A percentile compares a stretch with the other conserved stretches of the same genome.
These are phyloP conservation scores for Fusarium equiseti DNA, from an alignment of 2,329 filamentous ascomycete genomes.

Conservation along the genomic window DNA sequence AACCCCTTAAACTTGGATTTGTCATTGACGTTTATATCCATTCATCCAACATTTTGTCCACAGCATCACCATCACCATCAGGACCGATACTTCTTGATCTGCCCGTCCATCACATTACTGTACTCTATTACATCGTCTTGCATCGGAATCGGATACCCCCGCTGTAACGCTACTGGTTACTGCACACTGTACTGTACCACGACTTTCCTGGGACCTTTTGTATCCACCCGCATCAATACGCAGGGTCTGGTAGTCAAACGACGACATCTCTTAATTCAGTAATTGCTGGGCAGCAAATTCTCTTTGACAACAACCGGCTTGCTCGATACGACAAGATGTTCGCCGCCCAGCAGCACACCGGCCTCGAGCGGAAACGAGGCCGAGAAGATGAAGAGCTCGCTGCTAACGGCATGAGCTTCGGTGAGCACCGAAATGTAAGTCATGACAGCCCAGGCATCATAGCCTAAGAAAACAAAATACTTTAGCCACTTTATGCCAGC, in stretches of 20 bases:
- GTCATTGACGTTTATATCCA: constrained; percentile 18
- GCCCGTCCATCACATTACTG: constrained; percentile 19
- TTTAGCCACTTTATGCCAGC: neutral
- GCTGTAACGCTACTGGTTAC: constrained; percentile 10
- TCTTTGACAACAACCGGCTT: constrained; percentile 4
- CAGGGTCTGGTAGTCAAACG: constrained; percentile 37
- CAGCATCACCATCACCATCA: neutral
- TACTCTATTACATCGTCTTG: constrained; percentile 22
- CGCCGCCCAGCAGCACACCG: constrained; percentile 44
- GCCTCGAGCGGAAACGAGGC: constrained; percentile 59
- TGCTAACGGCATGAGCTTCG: constrained; percentile 57
- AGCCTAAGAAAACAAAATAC: neutral
- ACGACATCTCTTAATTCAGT: constrained; percentile 26
- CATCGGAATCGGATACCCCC: constrained; percentile 37
- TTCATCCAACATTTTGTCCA: constrained; percentile 18
- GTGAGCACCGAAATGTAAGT: constrained; percentile 64
- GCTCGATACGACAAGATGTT: constrained; percentile 51
- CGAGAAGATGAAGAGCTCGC: constrained; percentile 60
- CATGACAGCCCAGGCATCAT: neutral
- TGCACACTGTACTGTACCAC: constrained; percentile 16
- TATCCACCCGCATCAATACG: constrained; percentile 46
- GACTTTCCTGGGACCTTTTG: constrained; percentile 27
- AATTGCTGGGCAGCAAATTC: constrained; percentile 5
- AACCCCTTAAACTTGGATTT: constrained; percentile 30
- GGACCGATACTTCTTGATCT: constrained; percentile 2